phyloP scores from a whole-genome alignment of 129 eudicot genomes.

The Oenanthe sinensis region DNA sequence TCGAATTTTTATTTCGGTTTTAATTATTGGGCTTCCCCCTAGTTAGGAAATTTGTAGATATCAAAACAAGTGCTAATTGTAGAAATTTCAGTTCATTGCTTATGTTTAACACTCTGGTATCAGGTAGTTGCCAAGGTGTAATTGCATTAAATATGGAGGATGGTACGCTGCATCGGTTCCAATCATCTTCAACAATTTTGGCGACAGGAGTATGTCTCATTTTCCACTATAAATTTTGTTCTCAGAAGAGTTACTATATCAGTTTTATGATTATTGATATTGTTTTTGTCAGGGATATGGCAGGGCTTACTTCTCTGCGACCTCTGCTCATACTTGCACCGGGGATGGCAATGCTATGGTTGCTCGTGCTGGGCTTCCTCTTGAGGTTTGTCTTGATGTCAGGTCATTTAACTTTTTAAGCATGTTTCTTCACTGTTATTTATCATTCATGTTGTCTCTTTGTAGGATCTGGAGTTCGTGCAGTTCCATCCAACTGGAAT shows the following conservation, averaged over 20 bases:
- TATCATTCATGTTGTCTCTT: slow-evolving; percentile 7
- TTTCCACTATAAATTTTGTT: slow-evolving; percentile 13
- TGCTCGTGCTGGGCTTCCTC: slow-evolving; percentile 99
- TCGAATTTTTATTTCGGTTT: background rate
- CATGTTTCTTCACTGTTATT: slow-evolving; percentile 5
- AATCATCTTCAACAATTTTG: slow-evolving; percentile 78
- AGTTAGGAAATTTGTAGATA: no score
- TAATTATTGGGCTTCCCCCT: background rate
- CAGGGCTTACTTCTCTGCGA: slow-evolving; percentile 93
- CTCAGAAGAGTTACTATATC: background rate
- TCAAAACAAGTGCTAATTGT: background rate
- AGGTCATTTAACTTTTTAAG: background rate
- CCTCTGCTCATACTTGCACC: slow-evolving; percentile 99
- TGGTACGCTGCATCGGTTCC: slow-evolving; percentile 93
- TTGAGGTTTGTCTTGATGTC: slow-evolving; percentile 44
- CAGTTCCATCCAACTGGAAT: slow-evolving; percentile 99
- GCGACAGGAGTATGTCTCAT: slow-evolving; percentile 80
- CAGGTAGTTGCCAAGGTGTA: slow-evolving; percentile 98
- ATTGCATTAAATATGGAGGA: slow-evolving; percentile 97
- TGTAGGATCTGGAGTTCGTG: slow-evolving; percentile 98
- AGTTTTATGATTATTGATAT: slow-evolving; percentile 5
- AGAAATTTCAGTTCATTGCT: background rate
- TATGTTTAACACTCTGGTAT: slow-evolving; percentile 7
- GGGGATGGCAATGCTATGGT: slow-evolving; percentile 99
- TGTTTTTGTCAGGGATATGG: slow-evolving; percentile 78